Conservation (phyloP, 1,284 basidiomycete species). For the Sporisorium reilianum region DNA sequence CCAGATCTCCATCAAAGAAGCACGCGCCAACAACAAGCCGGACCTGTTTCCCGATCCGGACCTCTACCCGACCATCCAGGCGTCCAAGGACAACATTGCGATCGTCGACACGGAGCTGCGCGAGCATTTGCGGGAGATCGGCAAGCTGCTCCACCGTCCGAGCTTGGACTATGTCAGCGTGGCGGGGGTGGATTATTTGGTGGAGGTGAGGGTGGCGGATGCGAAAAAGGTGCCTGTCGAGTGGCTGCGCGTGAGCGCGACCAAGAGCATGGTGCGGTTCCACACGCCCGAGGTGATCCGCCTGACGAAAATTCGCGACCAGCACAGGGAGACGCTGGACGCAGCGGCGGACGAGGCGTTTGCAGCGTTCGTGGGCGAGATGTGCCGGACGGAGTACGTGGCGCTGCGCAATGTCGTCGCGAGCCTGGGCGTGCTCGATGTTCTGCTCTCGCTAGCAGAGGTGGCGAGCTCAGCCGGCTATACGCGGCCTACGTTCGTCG, state of each 20-base stretch:
- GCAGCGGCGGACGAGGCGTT: slow-evolving; percentile 70
- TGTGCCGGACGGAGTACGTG: slow-evolving; percentile 52
- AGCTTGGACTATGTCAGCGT: slow-evolving; percentile 81
- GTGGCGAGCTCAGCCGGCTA: slow-evolving; percentile 55
- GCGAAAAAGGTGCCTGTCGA: slow-evolving; percentile 80
- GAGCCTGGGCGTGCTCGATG: slow-evolving; percentile 58
- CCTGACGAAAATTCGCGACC: slow-evolving; percentile 81
- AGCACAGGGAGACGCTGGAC: slow-evolving; percentile 80
- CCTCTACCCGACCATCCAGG: slow-evolving; percentile 78
- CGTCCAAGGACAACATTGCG: slow-evolving; percentile 74
- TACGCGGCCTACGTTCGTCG: slow-evolving; percentile 30
- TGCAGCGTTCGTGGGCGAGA: slow-evolving; percentile 33
- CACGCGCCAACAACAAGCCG: slow-evolving; percentile 79
- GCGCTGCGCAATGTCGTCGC: slow-evolving; percentile 52
- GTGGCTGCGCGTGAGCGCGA: slow-evolving; percentile 84
- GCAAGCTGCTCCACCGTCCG: slow-evolving; percentile 80
- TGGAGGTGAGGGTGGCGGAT: slow-evolving; percentile 77
- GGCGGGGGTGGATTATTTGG: slow-evolving; percentile 69
- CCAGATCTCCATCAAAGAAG: slow-evolving; percentile 77
- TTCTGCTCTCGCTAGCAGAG: slow-evolving; percentile 47
- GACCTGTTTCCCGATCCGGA: slow-evolving; percentile 80
- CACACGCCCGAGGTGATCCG: slow-evolving; percentile 80
- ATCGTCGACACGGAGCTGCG: slow-evolving; percentile 79
- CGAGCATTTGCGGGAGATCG: slow-evolving; percentile 79
- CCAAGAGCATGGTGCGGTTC: slow-evolving; percentile 82